A percentile compares a stretch with the other conserved stretches of the same genome.
These are phyloP conservation scores for Platanthera zijinensis DNA, from an alignment of 106 monocot species.

Conservation along the genomic window DNA sequence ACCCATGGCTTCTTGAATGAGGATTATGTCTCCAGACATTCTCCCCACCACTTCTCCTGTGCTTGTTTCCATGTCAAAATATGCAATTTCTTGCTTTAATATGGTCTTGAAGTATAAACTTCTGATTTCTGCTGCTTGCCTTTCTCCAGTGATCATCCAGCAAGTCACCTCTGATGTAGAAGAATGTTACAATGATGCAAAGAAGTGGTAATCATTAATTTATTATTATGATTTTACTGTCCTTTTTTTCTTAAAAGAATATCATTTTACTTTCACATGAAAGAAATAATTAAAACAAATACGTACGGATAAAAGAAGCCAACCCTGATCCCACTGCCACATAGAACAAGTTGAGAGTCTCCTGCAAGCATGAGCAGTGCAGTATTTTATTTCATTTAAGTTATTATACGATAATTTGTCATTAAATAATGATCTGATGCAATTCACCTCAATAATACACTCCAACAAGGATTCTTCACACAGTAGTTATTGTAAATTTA, in stretches of 20 bases:
- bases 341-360: slow-evolving; percentile 11
- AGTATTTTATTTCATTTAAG: too few relatives aligned
- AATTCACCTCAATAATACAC: too few relatives aligned
- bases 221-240: too few relatives aligned
- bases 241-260: neutral
- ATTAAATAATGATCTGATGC: too few relatives aligned
- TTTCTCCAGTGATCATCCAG: slow-evolving; percentile 17
- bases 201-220: too few relatives aligned
- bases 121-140: slow-evolving; percentile 13
- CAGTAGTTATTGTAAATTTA: too few relatives aligned
- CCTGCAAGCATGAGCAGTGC: neutral
- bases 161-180: slow-evolving; percentile 16
- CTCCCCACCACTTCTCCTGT: neutral
- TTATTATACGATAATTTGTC: too few relatives aligned
- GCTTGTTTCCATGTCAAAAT: slow-evolving; percentile 11
- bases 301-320: slow-evolving; percentile 54
- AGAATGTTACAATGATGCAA: neutral
- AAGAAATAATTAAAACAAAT: neutral
- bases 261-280: neutral
- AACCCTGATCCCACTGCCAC: slow-evolving; percentile 36
- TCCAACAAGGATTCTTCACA: too few relatives aligned
- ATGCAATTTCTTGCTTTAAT: slow-evolving; percentile 16
- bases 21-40: slow-evolving; percentile 3
- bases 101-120: slow-evolving; percentile 14
- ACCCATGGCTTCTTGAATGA: slow-evolving; percentile 8